Evolutionary conservation across 345 rosid genomes (phyloP).

Genomic region (Bruguiera parviflora): DNA sequence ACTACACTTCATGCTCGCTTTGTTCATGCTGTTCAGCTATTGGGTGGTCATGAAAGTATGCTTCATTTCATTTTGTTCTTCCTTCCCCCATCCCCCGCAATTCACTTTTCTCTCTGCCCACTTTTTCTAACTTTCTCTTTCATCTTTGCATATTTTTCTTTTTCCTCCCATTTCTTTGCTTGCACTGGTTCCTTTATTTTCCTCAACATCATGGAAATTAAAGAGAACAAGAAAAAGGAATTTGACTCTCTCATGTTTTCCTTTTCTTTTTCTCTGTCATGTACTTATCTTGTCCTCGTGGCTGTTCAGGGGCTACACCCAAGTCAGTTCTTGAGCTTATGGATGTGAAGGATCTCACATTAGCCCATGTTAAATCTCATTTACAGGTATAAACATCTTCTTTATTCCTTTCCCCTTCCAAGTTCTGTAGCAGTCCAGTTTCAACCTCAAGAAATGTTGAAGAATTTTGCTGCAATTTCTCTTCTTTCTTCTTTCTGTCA

Average conservation of each 20-base stretch:
- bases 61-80: conserved; percentile 5
- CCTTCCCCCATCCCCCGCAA: not conserved
- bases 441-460: not conserved
- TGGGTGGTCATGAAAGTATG: conserved; percentile 99
- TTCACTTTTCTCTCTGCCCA: not conserved
- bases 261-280: conserved; percentile 1
- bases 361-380: conserved; percentile 98
- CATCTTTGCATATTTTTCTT: not conserved
- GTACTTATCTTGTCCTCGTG: not conserved
- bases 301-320: conserved; percentile 80
- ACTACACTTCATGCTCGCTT: conserved; percentile 95
- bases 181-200: not conserved
- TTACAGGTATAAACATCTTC: conserved; percentile 56
- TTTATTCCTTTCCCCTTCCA: not conserved
- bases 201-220: not conserved
- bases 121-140: not conserved
- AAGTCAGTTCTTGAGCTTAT: conserved; percentile 97
- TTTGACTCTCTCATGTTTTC: conserved; percentile 12
- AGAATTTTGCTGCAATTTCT: not conserved
- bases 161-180: not conserved
- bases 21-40: conserved; percentile 96
- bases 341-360: conserved; percentile 99
- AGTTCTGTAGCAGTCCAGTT: not conserved
- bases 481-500: not conserved
- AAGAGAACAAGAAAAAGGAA: conserved; percentile 10